Evolutionary conservation across 2,329 filamentous ascomycete species (phyloP).

Genomic region (Aspergillus fructus): DNA sequence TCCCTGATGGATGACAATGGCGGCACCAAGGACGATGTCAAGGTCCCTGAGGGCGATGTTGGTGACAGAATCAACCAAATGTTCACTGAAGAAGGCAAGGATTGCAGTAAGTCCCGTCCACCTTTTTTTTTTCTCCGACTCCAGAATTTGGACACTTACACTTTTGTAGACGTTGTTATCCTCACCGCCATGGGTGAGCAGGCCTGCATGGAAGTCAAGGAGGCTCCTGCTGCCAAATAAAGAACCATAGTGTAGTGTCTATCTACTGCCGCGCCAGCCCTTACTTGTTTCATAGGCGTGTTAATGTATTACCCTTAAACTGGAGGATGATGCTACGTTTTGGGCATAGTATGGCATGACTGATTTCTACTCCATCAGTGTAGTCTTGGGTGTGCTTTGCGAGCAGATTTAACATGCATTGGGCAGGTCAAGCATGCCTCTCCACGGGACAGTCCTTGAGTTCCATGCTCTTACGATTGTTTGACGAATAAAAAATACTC

Average conservation of each 20-base stretch:
- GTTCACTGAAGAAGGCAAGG: constrained; percentile 82
- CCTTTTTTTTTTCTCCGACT: neutral
- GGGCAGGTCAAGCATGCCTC: constrained; percentile 33
- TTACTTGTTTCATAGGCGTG: constrained; percentile 29
- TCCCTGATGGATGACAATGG: constrained; percentile 88
- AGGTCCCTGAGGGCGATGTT: constrained; percentile 84
- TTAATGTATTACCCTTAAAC: constrained; percentile 27
- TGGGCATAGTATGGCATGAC: constrained; percentile 24
- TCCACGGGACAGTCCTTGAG: constrained; percentile 34
- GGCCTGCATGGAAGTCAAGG: constrained; percentile 88
- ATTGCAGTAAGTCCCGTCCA: constrained; percentile 72
- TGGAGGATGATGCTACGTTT: constrained; percentile 28
- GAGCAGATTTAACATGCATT: constrained; percentile 31
- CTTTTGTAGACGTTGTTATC: constrained; percentile 73
- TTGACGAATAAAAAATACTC: constrained; percentile 36
- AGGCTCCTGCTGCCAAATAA: constrained; percentile 59
- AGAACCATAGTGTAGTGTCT: constrained; percentile 19
- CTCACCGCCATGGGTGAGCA: constrained; percentile 97
- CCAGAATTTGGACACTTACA: neutral
- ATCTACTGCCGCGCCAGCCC: constrained; percentile 30
- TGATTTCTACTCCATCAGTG: constrained; percentile 25
- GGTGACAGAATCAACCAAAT: constrained; percentile 82
- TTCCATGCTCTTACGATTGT: constrained; percentile 38
- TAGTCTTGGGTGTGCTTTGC: constrained; percentile 36
- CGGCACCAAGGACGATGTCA: constrained; percentile 90